Base-by-base conservation (phyloP, 2,329 filamentous ascomycete genomes). In the Dendryphion nanum region DNA sequence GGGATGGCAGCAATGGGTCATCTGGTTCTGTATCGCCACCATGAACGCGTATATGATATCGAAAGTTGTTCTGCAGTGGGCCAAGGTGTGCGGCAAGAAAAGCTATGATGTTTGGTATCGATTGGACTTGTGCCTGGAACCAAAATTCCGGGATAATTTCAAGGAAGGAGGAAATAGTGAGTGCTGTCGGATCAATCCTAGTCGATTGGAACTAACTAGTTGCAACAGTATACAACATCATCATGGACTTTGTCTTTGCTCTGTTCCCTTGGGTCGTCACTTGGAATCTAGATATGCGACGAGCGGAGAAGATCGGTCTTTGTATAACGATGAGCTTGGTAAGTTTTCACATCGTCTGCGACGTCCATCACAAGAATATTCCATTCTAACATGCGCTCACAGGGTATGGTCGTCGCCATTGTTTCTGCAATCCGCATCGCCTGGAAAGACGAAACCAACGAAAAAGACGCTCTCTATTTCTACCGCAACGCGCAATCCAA, bases 171-270 rank as follows among this genome's bases (percentile, higher is more conserved):
- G 74, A 21, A 76, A 77, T 44, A 63, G 72, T 75, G 41, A 55
- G 72, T 48, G n/a, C n/a, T n/a, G n/a, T n/a, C n/a, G n/a, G n/a
- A n/a, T n/a, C n/a, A n/a, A n/a, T n/a, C n/a, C n/a, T n/a, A n/a
- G n/a, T n/a, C n/a, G n/a, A n/a, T n/a, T n/a, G n/a, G n/a, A n/a
- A n/a, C n/a, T n/a, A n/a, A n/a, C n/a, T 26, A 50, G 53, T 45
- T 33, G 24, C 8, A 5, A 1, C 42, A 76, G 72, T 74, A 4
- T 76, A 75, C 53, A 77, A 76, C 50, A 72, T 76, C 38, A 60
- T 76, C 18, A 77, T 76, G 70, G 75, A 78, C 41, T 75, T 77
- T 28, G 46, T 74, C 0, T 71, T 78, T 47, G 73, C 75, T 0
- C 38, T 59, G 6, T 73, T 76, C 35, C 74, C 74, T 3, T 76